Evolutionary conservation across 768 basidiomycete species (phyloP), one percentile per base, ranked within the genome.

Genomic region (Cystoderma amianthinum): DNA sequence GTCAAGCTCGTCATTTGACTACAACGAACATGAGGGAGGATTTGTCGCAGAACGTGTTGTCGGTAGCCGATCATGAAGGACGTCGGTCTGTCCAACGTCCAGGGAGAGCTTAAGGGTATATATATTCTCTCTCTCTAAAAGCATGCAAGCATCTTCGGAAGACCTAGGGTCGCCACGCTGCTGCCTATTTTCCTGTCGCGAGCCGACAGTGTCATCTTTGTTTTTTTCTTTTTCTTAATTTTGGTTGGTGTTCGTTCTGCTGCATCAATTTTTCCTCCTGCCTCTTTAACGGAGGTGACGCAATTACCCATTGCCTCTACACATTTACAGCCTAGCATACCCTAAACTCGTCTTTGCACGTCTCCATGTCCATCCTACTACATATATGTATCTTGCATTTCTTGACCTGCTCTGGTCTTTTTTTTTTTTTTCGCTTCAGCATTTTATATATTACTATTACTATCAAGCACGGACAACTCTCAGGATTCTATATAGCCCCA

Each of bases 1-100:
- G n/a, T n/a, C n/a, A n/a, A n/a, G n/a, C n/a, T n/a, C n/a, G n/a
- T n/a, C 75, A 36, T 55, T 70, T 28, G 63, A 67, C 39, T 66
- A 74, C 44, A 71, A 72, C 17, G 62, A 63, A 28, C 60, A 67
- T 32, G 68, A 67, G n/a, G 44, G 81, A 77, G 37, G 76, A 85
- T 53, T 90, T 87, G 86, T 81, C 82, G 35, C 66, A 71, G 52
- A 83, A 80, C 49, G 85, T 89, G 37, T 56, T 89, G 44, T 58
- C 78, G 59, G 83, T 82, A n/a, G 83, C 82, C 43, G 78, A 81
- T 52, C 54, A 64, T 38, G 67, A 73, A 35, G 48, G 57, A 10
- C 39, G 53, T 16, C 67, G 63, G 64, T 42, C 21, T 3, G 34
- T 36, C 21, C 32, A 42, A 18, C 47, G 32, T 20, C 33, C 41